Evolutionary conservation across 2,329 filamentous ascomycete species (phyloP).

Genomic region (Ascosphaera apis): DNA sequence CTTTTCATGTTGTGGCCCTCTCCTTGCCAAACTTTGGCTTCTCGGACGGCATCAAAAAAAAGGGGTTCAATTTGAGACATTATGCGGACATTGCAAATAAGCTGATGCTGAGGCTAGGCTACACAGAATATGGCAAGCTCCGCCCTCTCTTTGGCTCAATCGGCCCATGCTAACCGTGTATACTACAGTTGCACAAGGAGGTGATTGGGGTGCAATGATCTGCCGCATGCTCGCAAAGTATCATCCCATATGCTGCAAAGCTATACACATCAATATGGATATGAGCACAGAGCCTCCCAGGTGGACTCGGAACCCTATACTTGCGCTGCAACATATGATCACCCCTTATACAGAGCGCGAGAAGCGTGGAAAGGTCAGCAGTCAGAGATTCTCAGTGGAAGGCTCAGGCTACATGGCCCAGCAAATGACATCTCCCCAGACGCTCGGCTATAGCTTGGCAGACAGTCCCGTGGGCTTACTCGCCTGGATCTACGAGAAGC

Average conservation of each 20-base stretch:
- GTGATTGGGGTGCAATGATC: constrained; percentile 46
- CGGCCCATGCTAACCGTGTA: background rate
- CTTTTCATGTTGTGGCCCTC: constrained; percentile 30
- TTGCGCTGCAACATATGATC: constrained; percentile 27
- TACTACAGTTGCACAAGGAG: constrained; percentile 30
- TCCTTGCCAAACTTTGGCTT: constrained; percentile 35
- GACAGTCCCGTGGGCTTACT: constrained; percentile 49
- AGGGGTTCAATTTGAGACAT: constrained; percentile 33
- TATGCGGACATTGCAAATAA: constrained; percentile 43
- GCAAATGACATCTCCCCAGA: constrained; percentile 49
- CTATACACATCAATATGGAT: constrained; percentile 39
- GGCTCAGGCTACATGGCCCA: constrained; percentile 31
- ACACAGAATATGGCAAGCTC: constrained; percentile 30
- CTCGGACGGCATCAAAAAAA: constrained; percentile 20
- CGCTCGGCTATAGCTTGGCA: constrained; percentile 42
- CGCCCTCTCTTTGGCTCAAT: background rate
- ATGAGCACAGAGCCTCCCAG: constrained; percentile 26
- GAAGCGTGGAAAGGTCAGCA: constrained; percentile 28
- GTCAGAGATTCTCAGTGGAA: constrained; percentile 32
- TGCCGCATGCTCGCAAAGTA: constrained; percentile 36
- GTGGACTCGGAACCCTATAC: constrained; percentile 28
- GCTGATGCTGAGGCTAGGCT: constrained; percentile 46
- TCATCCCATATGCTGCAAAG: constrained; percentile 34
- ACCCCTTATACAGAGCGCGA: constrained; percentile 31
- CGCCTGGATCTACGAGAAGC: constrained; percentile 62